A percentile compares a stretch with the other conserved stretches of the same genome.
These are phyloP conservation scores for Colletotrichum sp. DNA, from an alignment of 2,329 filamentous ascomycete genomes.

Conservation along the genomic window DNA sequence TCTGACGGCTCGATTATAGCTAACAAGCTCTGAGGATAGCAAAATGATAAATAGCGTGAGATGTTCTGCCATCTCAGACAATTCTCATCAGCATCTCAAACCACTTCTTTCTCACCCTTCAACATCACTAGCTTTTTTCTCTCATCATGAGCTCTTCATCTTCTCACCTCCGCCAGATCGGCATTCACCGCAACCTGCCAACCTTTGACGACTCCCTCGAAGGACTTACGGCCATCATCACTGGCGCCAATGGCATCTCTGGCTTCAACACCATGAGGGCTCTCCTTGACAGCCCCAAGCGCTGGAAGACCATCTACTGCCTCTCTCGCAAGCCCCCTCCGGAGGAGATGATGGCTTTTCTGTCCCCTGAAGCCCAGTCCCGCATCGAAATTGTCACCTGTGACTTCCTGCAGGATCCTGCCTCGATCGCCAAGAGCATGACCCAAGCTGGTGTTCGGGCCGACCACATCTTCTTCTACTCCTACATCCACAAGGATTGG, in stretches of 20 bases:
- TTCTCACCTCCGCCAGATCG: background rate
- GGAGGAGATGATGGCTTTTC: background rate
- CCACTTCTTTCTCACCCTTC: accelerated
- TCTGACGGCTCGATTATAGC: background rate
- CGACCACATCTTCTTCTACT: constrained; percentile 7
- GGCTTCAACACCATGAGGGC: background rate
- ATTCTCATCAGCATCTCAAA: background rate
- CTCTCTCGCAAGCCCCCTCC: background rate
- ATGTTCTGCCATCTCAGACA: background rate
- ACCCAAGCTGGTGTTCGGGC: background rate
- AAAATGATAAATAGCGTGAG: background rate
- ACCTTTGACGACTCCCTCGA: background rate
- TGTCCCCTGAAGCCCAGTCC: background rate
- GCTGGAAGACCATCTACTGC: background rate
- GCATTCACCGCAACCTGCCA: background rate
- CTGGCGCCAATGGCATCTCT: constrained; percentile 7
- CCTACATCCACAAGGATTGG: constrained; percentile 11
- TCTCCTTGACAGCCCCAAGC: background rate
- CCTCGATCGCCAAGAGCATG: background rate
- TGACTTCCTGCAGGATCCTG: background rate
- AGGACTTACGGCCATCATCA: background rate
- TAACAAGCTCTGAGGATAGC: background rate
- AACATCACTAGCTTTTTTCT: accelerated
- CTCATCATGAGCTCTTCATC: background rate
- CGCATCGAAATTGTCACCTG: background rate